A percentile compares a stretch with the other conserved stretches of the same genome.
Conservation (phyloP, 2,329 filamentous ascomycete genomes). For the Cercospora sp. region DNA sequence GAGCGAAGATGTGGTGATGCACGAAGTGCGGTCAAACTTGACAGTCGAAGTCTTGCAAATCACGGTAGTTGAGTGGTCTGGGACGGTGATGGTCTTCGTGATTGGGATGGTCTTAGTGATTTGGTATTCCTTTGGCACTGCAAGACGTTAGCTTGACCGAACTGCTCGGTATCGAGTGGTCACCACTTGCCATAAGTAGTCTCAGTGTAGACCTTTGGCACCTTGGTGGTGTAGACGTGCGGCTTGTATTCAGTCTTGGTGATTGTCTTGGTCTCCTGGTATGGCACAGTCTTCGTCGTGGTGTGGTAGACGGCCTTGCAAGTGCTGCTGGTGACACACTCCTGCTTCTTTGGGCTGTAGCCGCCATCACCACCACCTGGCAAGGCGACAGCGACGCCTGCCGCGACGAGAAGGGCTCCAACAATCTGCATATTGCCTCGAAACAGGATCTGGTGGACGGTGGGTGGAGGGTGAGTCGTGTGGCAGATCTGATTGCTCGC, state of each 20-base stretch:
- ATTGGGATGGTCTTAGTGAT: slow-evolving; percentile 21
- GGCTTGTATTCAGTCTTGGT: slow-evolving; percentile 23
- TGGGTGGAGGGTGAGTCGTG: background rate
- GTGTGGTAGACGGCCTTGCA: slow-evolving; percentile 22
- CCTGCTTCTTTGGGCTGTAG: slow-evolving; percentile 6
- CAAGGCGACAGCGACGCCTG: slow-evolving; percentile 21
- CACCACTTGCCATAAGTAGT: slow-evolving; percentile 13
- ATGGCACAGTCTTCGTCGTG: slow-evolving; percentile 21
- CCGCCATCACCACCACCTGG: slow-evolving; percentile 16
- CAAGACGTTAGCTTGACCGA: background rate
- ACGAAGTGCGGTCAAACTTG: slow-evolving; percentile 18
- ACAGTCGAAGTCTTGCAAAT: slow-evolving; percentile 24
- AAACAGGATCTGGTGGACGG: background rate
- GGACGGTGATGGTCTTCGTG: slow-evolving; percentile 22
- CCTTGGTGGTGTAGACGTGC: slow-evolving; percentile 12
- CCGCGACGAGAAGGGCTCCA: slow-evolving; percentile 18
- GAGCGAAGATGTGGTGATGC: slow-evolving; percentile 1
- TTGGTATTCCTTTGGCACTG: slow-evolving; percentile 15
- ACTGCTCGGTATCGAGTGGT: background rate
- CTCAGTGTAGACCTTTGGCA: slow-evolving; percentile 11
- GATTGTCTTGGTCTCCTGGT: slow-evolving; percentile 21
- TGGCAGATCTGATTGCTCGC: background rate
- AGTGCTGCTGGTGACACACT: slow-evolving; percentile 23
- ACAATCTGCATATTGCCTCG: slow-evolving; percentile 22
- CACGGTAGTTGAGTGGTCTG: slow-evolving; percentile 17